Base-by-base conservation (phyloP, 1,284 basidiomycete genomes). In the Ceratobasidium sp. region DNA sequence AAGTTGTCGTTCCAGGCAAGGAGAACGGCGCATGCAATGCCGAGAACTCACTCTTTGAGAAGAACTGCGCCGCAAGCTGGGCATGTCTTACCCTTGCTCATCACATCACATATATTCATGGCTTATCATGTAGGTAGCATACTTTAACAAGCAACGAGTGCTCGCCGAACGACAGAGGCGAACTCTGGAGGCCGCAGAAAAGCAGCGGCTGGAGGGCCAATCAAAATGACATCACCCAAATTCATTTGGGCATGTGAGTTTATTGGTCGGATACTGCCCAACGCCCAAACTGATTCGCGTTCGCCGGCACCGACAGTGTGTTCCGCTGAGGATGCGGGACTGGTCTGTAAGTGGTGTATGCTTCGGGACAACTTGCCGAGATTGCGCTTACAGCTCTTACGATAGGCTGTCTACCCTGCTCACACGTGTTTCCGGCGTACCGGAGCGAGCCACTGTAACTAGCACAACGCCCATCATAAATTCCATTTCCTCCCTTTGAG, bases 31-130 rank as follows among this genome's bases (percentile, higher is more conserved):
- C 26, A 81, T 94, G 92, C 77, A 77, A 82, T 10, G 76, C 80
- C 36, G 82, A 88, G 78, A 85, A 85, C 74, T 81, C 80, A 36
- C 74, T 72, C 1, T 94, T 92, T 78, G 85, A 89, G 72, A 80
- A 83, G 74, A 87, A 85, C 76, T 94, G 92, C 78, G 92, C 91
- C 0, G 89, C 87, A 79, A 93, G 92, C 80, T 94, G 92, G 92
- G 92, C 92, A 78, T 73, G 90, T 84, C 30, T 23, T 26, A 26
- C 18, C 48, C 5, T 10, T n/a, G 14, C 28, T 57, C 36, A 34
- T 72, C 1, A 43, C 18, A 26, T 4, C 5, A 23, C 10, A 3
- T 30, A 30, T 30, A 2, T 28, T 48, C 75, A 10, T 55, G 59
- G 36, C 39, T 28, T 32, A 61, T 72, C 12, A 59, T 39, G 0